phyloP scores from a whole-genome alignment of 305 asterid species.

The Fraxinus latifolia region DNA sequence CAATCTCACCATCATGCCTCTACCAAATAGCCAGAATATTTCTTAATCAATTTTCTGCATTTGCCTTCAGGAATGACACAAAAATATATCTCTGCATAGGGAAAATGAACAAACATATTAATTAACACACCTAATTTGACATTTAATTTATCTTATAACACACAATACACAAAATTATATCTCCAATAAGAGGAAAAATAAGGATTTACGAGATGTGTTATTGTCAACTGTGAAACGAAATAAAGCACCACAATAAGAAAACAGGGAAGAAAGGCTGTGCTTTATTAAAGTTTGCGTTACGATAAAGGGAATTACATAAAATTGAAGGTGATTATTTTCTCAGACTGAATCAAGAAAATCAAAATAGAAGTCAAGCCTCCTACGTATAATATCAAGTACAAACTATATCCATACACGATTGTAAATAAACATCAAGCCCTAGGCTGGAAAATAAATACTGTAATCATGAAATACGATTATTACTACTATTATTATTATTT shows the following conservation, averaged over 20 bases:
- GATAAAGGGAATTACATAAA: not conserved
- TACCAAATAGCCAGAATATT: conserved; percentile 12
- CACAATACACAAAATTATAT: not conserved
- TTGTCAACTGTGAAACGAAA: not conserved
- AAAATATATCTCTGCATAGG: conserved; percentile 1
- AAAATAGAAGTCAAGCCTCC: not conserved
- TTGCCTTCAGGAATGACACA: conserved; percentile 19
- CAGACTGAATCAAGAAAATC: not conserved
- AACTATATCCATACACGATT: not conserved
- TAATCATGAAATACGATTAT: not conserved
- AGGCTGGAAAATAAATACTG: not conserved
- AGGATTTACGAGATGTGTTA: not conserved
- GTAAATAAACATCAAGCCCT: not conserved
- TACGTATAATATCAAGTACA: not conserved
- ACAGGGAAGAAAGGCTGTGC: not conserved
- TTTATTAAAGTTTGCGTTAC: not conserved
- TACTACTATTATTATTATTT: not conserved
- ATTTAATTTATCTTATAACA: not conserved
- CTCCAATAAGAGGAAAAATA: not conserved
- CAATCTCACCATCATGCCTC: conserved; percentile 35
- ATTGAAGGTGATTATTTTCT: not conserved
- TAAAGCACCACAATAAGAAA: not conserved
- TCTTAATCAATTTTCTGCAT: conserved; percentile 27
- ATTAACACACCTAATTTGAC: not conserved
- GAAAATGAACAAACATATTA: conserved; percentile 3